Evolutionary conservation across 2,329 filamentous ascomycete genomes (phyloP).

Genomic region (Ophiostoma piceae): DNA sequence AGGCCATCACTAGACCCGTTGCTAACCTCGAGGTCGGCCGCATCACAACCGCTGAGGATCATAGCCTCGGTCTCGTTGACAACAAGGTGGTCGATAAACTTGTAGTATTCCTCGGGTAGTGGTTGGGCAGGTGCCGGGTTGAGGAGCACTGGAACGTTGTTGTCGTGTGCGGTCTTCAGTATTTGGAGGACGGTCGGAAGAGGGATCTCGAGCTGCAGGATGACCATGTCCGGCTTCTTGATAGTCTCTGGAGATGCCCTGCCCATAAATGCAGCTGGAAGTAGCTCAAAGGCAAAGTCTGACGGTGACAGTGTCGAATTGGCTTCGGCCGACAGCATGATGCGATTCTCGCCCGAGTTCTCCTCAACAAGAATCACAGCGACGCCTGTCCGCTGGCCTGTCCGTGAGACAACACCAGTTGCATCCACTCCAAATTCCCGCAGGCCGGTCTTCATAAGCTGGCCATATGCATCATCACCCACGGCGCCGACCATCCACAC

Average conservation of each 20-base stretch:
- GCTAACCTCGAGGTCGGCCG: slow-evolving; percentile 42
- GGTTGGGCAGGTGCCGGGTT: slow-evolving; percentile 69
- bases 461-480: slow-evolving; percentile 62
- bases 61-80: slow-evolving; percentile 71
- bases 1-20: slow-evolving; percentile 34
- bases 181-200: slow-evolving; percentile 47
- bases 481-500: slow-evolving; percentile 74
- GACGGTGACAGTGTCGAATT: slow-evolving; percentile 47
- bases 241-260: slow-evolving; percentile 35
- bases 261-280: slow-evolving; percentile 26
- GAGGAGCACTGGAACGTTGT: slow-evolving; percentile 53
- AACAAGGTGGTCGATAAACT: slow-evolving; percentile 58
- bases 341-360: slow-evolving; percentile 68
- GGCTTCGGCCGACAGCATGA: slow-evolving; percentile 66
- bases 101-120: background rate
- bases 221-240: slow-evolving; percentile 42
- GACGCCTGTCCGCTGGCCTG: slow-evolving; percentile 58
- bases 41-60: slow-evolving; percentile 39
- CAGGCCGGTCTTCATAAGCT: slow-evolving; percentile 54
- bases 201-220: slow-evolving; percentile 60
- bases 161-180: slow-evolving; percentile 38
- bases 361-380: slow-evolving; percentile 73
- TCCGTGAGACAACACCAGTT: slow-evolving; percentile 43
- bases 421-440: slow-evolving; percentile 58
- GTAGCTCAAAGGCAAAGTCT: background rate